phyloP scores from a whole-genome alignment of 1,284 basidiomycete genomes.

The Apiotrichum sp. region DNA sequence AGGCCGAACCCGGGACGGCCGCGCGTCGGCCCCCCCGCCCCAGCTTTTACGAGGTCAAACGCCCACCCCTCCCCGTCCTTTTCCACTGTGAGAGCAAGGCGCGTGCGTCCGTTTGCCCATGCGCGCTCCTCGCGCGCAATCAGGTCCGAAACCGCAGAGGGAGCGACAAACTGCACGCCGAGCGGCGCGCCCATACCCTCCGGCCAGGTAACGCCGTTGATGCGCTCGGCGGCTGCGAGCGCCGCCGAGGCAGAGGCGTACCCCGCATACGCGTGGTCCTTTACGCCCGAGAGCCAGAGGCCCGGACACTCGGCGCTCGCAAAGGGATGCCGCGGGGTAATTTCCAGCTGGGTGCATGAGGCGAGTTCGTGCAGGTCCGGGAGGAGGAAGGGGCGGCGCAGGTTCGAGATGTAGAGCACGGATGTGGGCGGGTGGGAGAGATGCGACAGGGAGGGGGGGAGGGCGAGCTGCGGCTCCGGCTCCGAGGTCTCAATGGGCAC shows the following conservation, averaged over 20 bases:
- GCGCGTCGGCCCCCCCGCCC: neutral
- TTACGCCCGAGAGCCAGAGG: constrained; percentile 42
- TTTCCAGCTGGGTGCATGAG: neutral
- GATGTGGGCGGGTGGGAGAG: constrained; percentile 36
- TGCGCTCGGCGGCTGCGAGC: constrained; percentile 21
- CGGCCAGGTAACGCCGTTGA: constrained; percentile 28
- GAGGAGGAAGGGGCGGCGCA: constrained; percentile 41
- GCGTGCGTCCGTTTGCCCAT: constrained; percentile 40
- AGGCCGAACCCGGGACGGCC: neutral
- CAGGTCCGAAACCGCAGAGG: constrained; percentile 24
- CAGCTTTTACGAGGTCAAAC: neutral
- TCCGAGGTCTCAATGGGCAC: no score
- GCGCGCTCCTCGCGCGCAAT: constrained; percentile 39
- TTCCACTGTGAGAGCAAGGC: constrained; percentile 27
- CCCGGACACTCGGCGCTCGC: constrained; percentile 24
- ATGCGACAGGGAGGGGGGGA: constrained; percentile 33
- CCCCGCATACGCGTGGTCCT: constrained; percentile 41
- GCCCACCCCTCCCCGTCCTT: constrained; percentile 1
- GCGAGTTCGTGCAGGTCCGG: constrained; percentile 10
- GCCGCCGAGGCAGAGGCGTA: constrained; percentile 23
- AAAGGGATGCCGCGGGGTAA: constrained; percentile 21
- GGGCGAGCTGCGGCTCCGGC: no score
- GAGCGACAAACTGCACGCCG: constrained; percentile 40
- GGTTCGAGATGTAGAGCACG: constrained; percentile 42
- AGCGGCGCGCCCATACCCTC: constrained; percentile 28